Base-by-base conservation (phyloP, 1,284 basidiomycete genomes). In the Chiua sp. region DNA sequence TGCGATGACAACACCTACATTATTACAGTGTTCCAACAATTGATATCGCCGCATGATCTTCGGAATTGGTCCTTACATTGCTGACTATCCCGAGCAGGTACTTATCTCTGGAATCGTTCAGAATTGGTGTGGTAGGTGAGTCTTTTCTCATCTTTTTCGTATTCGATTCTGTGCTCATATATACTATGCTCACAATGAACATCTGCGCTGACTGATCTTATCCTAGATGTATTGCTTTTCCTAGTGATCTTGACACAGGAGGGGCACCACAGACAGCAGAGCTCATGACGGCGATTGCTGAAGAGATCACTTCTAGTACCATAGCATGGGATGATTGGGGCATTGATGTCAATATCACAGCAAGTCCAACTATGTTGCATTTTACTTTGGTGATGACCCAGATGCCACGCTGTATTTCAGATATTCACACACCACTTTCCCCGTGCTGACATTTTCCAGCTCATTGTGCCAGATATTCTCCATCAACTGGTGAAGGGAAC, bases 21-120 rank as follows among this genome's bases (percentile, higher is more conserved):
- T 71, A 4, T 22, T 50, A 1, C 18, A 15, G 5, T 71, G 62
- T 47, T 28, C 61, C 1, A 60, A 71, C 37, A 44, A 57, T 20
- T 58, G 66, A 30, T 68, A 55, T 30, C 30, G 56, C 7, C 32
- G 30, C 4, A 3, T 64, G 1, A 46, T 64, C 3, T 64, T 55
- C n/a, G 50, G 63, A 1, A 30, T 64, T 16, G 62, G 63, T 1
- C 57, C 66, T 3, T 68, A 67, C 37, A 72, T 72, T 7, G 60
- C 64, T 0, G 63, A 72, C n/a, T 70, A 72, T 37, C 66, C 54
- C 0, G 61, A 72, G 39, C 67, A 72, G 35, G 63, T 63, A 1
- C 52, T 63, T 0, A 12, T 68, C 1, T 39, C 61, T 3, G 50
- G 65, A 0, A 59, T 69, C 3, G 63, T 71, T 4, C 62, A 67